Evolutionary conservation across 495 filamentous ascomycete species (phyloP).

Genomic region (Neurospora sp.): DNA sequence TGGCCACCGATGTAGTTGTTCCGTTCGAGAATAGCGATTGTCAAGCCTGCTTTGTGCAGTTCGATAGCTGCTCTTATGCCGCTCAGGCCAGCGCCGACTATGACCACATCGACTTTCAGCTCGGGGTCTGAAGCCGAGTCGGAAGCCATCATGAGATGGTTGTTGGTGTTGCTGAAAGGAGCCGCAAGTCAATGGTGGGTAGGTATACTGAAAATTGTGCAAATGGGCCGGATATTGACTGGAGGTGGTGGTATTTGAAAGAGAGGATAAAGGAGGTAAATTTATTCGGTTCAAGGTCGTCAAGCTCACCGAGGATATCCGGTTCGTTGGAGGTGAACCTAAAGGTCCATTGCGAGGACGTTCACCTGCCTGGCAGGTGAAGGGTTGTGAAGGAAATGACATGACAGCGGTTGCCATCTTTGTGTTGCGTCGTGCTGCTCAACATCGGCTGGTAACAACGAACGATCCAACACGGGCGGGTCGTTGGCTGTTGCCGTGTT

Average conservation of each 20-base stretch:
- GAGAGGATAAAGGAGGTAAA: background rate
- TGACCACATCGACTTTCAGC: conserved; percentile 12
- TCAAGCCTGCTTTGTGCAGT: conserved; percentile 31
- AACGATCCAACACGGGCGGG: background rate
- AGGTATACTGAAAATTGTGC: background rate
- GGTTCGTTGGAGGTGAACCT: too few relatives aligned
- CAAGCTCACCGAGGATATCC: too few relatives aligned
- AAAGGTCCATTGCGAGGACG: background rate
- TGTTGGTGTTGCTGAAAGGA: background rate
- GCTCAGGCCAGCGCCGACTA: conserved; percentile 43
- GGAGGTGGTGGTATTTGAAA: too few relatives aligned
- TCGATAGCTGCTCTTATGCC: conserved; percentile 38
- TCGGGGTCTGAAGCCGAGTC: background rate
- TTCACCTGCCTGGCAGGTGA: background rate
- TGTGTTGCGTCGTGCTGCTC: background rate
- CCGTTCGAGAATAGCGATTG: conserved; percentile 38
- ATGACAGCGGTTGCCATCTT: background rate
- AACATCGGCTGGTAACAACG: background rate
- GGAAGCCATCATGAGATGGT: background rate
- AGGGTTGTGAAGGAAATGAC: background rate
- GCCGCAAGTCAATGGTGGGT: background rate
- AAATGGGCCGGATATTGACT: background rate
- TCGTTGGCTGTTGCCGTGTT: background rate
- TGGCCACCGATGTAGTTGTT: conserved; percentile 44
- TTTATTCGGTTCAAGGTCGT: background rate